Base-by-base conservation (phyloP, 2,329 filamentous ascomycete species). In the Fusarium agapanthi region DNA sequence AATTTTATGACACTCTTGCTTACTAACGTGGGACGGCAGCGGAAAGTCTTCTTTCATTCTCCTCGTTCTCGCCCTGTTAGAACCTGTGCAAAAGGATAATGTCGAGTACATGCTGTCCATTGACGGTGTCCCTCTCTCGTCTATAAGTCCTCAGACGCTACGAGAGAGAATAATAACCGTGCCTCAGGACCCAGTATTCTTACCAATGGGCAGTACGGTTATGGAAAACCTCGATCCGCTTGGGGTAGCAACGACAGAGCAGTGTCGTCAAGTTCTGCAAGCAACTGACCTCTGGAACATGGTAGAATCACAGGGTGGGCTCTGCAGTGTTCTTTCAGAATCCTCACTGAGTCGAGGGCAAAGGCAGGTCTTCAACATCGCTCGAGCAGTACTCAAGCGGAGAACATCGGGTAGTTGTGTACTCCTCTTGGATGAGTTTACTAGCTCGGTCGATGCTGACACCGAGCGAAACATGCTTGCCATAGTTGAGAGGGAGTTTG, bases 1-100 rank as follows among this genome's bases (percentile, higher is more conserved):
- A 15, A 2, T 0, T 13, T 5, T 6, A 12, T 28, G 16, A 24
- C 12, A 1, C 1, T 26, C 4, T 18, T 14, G 16, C 28, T 41
- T 22, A 55, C 22, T 11, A 1, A 26, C 6, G 5, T 0, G 1
- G 16, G 6, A 20, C 12, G 15, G 22, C 22, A 43, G 53, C 22
- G 37, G 53, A 28, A 55, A 55, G 12, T 43, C 37, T 18, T 55
- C 53, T 13, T n/a, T 43, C 6, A 8, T 55, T 55, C 53, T 55
- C 16, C 53, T 55, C 7, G 16, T 55, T 2, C 53, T 55, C 5
- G 28, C 35, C 1, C 53, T 55, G 14, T n/a, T 55, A 3, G 26
- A 58, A 6, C 55, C 30, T 9, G 20, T 37, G 4, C 16, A 38
- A 48, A 38, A 38, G 11, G 24, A 48, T 13, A 45, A 18, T n/a